Percentiles rank a stretch among this genome's conserved stretches.
These are phyloP conservation scores for Solanum sitiens DNA, from an alignment of 257 asterid genomes.

Conservation along the genomic window DNA sequence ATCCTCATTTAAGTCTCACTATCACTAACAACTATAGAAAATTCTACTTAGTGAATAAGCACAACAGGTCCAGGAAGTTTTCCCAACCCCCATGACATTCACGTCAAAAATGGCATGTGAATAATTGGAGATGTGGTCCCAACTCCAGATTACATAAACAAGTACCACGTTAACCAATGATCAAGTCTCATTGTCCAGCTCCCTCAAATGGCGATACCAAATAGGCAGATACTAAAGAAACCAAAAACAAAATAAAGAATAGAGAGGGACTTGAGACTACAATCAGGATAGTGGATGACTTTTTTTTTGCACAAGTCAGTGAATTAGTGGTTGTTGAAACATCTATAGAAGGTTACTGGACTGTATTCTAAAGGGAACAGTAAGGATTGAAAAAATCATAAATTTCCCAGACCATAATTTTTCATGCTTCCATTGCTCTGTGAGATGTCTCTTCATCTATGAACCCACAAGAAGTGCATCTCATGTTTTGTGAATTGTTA, in stretches of 20 bases:
- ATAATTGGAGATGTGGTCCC: neutral
- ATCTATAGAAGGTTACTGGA: neutral
- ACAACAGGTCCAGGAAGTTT: neutral
- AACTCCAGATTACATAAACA: neutral
- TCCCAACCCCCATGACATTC: neutral
- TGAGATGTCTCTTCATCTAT: neutral
- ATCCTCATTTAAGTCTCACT: neutral
- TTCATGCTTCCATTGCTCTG: neutral
- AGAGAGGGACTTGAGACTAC: neutral
- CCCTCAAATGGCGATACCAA: neutral
- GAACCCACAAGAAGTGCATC: neutral
- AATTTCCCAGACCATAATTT: neutral
- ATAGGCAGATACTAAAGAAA: neutral
- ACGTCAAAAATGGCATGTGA: neutral
- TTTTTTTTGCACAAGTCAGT: neutral
- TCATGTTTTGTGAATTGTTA: neutral
- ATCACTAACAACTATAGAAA: neutral
- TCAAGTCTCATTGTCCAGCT: neutral
- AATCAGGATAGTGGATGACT: neutral
- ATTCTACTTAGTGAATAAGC: neutral
- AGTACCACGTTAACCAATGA: neutral
- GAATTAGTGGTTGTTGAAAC: neutral
- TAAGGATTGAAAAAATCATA: neutral
- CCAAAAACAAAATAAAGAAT: neutral
- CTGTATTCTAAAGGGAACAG: neutral